A percentile compares a stretch with the other conserved stretches of the same genome.
Evolutionary conservation across 768 basidiomycete genomes (phyloP).

Genomic region (Phylloporus rhodoxanthus): DNA sequence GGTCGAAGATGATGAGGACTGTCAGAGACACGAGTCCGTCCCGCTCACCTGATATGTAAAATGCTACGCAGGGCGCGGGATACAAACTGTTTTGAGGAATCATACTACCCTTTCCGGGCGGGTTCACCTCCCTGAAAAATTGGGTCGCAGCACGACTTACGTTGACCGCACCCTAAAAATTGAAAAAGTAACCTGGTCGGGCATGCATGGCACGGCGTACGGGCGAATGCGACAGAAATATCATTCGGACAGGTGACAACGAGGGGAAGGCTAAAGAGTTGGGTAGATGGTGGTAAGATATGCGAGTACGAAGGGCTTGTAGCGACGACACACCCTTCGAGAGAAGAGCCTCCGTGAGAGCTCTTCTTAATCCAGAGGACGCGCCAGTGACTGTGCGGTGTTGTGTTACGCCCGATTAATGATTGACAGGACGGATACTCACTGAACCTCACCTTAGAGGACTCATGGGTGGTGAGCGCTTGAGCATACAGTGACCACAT

Average conservation of each 20-base stretch:
- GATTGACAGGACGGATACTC: not conserved
- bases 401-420: too few relatives aligned
- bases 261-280: slow-evolving; percentile 33
- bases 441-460: slow-evolving; percentile 13
- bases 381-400: slow-evolving; percentile 24
- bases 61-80: slow-evolving; percentile 3
- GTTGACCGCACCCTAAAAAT: slow-evolving; percentile 14
- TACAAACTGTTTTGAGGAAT: slow-evolving; percentile 15
- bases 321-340: slow-evolving; percentile 35
- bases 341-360: slow-evolving; percentile 23
- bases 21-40: not conserved
- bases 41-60: slow-evolving; percentile 12
- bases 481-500: too few relatives aligned
- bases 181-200: slow-evolving; percentile 29
- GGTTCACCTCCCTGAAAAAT: slow-evolving; percentile 35
- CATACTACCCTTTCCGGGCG: too few relatives aligned
- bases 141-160: slow-evolving; percentile 23
- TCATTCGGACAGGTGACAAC: slow-evolving; percentile 34
- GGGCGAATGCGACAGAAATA: slow-evolving; percentile 31
- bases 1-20: not conserved
- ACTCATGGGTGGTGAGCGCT: not conserved
- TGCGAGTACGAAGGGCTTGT: slow-evolving; percentile 30
- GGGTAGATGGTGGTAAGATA: slow-evolving; percentile 22
- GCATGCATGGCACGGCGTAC: too few relatives aligned
- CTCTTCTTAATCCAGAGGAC: slow-evolving; percentile 34